A percentile compares a stretch with the other conserved stretches of the same genome.
Conservation (phyloP, 257 asterid genomes). For the Galeopsis tetrahit region DNA sequence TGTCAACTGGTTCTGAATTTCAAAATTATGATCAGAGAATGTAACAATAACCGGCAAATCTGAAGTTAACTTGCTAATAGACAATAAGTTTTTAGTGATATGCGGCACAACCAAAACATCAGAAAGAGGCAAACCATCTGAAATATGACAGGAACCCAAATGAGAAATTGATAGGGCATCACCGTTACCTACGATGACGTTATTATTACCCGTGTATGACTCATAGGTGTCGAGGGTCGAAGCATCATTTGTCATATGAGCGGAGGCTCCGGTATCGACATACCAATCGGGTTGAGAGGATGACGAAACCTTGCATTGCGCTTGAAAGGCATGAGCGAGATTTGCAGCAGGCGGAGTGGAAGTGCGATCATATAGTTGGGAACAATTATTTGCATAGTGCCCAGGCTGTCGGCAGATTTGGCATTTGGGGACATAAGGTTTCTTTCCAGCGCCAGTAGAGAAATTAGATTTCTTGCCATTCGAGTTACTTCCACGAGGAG, state of each 20-base stretch:
- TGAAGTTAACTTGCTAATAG: background rate
- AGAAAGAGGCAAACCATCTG: background rate
- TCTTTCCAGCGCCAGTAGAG: too few relatives aligned
- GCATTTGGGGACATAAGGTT: too few relatives aligned
- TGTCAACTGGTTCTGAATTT: too few relatives aligned
- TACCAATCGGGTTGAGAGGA: background rate
- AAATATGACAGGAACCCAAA: too few relatives aligned
- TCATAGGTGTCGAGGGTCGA: background rate
- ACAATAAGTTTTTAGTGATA: background rate
- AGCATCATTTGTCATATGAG: background rate
- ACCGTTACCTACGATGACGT: background rate
- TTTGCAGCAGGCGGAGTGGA: background rate
- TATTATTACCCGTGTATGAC: background rate
- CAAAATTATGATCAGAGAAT: too few relatives aligned
- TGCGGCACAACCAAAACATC: background rate
- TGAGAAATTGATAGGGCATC: background rate
- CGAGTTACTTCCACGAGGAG: background rate
- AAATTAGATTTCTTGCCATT: too few relatives aligned
- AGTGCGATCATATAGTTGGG: background rate
- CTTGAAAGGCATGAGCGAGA: background rate
- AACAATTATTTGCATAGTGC: background rate
- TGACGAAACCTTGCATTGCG: background rate
- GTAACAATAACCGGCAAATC: too few relatives aligned
- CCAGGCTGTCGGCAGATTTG: too few relatives aligned
- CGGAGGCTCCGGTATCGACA: background rate